Percentiles rank a stretch among this genome's conserved stretches.
These are phyloP conservation scores for Macrophomina tecta DNA, from an alignment of 2,329 filamentous ascomycete species.

Conservation along the genomic window DNA sequence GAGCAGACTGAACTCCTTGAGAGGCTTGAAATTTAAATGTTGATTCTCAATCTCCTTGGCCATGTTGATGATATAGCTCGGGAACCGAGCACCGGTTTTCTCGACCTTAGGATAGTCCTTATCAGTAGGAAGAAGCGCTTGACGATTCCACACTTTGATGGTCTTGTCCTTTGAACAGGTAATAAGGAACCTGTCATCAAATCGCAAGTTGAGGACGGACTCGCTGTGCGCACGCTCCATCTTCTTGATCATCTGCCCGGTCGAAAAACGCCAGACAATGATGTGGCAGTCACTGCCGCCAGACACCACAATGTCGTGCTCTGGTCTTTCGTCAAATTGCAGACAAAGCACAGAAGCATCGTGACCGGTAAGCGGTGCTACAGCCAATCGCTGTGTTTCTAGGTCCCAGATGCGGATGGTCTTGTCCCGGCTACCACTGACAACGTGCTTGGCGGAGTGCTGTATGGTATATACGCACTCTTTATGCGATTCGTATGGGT, in stretches of 20 bases:
- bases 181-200: constrained; percentile 88
- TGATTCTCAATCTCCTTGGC: constrained; percentile 43
- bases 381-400: constrained; percentile 76
- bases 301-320: constrained; percentile 91
- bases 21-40: constrained; percentile 56
- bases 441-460: constrained; percentile 81
- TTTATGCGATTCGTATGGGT: constrained; percentile 80
- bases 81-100: constrained; percentile 54
- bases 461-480: constrained; percentile 97
- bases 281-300: constrained; percentile 92
- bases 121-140: constrained; percentile 48
- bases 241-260: constrained; percentile 79
- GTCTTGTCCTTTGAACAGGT: constrained; percentile 97
- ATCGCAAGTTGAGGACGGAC: constrained; percentile 91
- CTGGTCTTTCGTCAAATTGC: constrained; percentile 87
- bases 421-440: constrained; percentile 90
- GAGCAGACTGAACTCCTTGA: constrained; percentile 76
- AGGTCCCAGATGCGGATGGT: constrained; percentile 91
- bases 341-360: constrained; percentile 88
- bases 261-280: constrained; percentile 93
- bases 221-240: constrained; percentile 81
- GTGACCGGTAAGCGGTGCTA: constrained; percentile 77
- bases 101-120: constrained; percentile 43
- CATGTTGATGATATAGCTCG: constrained; percentile 62
- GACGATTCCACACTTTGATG: constrained; percentile 94